Evolutionary conservation across 768 basidiomycete species (phyloP).

Genomic region (Auricularia heimuer): DNA sequence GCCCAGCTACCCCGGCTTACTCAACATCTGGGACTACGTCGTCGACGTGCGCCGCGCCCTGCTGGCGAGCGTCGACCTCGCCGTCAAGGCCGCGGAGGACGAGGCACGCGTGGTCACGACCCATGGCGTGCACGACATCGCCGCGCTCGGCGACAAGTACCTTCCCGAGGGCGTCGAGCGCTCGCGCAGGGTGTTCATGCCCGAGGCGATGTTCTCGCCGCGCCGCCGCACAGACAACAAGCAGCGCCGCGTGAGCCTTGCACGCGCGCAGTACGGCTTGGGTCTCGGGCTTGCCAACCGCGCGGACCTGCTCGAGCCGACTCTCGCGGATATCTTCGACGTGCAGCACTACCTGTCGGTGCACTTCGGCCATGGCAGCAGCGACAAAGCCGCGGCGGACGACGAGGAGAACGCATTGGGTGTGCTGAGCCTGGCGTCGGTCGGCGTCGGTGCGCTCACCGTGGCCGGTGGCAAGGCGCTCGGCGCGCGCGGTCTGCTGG

Average conservation of each 20-base stretch:
- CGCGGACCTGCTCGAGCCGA: constrained; percentile 67
- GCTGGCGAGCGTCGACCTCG: constrained; percentile 72
- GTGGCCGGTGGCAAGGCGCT: constrained; percentile 81
- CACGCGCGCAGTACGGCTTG: constrained; percentile 55
- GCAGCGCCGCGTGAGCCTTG: constrained; percentile 25
- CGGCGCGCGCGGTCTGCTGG: constrained; percentile 66
- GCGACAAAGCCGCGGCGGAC: constrained; percentile 17
- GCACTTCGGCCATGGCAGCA: constrained; percentile 49
- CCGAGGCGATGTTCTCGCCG: constrained; percentile 92
- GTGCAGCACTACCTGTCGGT: constrained; percentile 68
- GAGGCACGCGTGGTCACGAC: constrained; percentile 66
- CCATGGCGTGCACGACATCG: constrained; percentile 55
- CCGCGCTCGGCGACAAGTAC: constrained; percentile 60
- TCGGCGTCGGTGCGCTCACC: constrained; percentile 77
- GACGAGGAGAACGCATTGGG: constrained; percentile 41
- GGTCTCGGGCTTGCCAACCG: constrained; percentile 75
- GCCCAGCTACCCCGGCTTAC: constrained; percentile 75
- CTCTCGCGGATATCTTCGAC: constrained; percentile 79
- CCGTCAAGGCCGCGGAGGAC: constrained; percentile 71
- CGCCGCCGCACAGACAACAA: constrained; percentile 26
- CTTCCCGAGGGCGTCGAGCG: constrained; percentile 77
- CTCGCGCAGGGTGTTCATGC: constrained; percentile 77
- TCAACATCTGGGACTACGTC: constrained; percentile 80
- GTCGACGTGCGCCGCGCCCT: constrained; percentile 66
- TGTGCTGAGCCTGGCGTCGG: constrained; percentile 61